phyloP scores from a whole-genome alignment of 495 filamentous ascomycete species.

The Aspergillus taichungensis region DNA sequence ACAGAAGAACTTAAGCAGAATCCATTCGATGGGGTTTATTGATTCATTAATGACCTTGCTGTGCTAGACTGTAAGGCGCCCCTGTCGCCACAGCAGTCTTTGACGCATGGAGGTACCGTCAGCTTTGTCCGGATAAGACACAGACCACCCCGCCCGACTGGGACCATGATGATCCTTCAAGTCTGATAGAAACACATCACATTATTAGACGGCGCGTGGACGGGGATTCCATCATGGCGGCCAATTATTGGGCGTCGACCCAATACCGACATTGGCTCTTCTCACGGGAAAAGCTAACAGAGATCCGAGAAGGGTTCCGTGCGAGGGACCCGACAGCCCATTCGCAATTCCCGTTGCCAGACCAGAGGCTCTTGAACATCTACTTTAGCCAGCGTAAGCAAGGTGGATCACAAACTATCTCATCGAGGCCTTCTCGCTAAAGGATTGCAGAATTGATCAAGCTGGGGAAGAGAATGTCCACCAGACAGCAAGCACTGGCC shows the following conservation, averaged over 20 bases:
- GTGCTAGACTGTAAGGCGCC: no score
- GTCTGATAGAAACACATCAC: no score
- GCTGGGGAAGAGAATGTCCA: conserved; percentile 65
- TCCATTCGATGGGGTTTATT: no score
- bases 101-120: no score
- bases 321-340: conserved; percentile 61
- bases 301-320: conserved; percentile 63
- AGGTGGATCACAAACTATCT: not conserved
- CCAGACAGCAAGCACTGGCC: conserved; percentile 86
- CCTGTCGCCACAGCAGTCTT: no score
- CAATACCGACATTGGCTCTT: conserved; percentile 88
- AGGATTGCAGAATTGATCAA: conserved; percentile 60
- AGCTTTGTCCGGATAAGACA: no score
- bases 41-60: no score
- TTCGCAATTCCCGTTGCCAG: conserved; percentile 72
- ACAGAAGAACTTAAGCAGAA: no score
- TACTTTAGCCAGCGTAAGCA: conserved; percentile 81
- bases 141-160: no score
- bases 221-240: conserved; percentile 55
- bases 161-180: no score
- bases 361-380: conserved; percentile 74
- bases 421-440: not conserved
- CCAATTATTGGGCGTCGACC: conserved; percentile 94
- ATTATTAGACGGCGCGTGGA: no score
- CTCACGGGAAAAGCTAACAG: conserved; percentile 64